phyloP scores from a whole-genome alignment of 2,329 filamentous ascomycete genomes.

The Aspergillus versicolor region DNA sequence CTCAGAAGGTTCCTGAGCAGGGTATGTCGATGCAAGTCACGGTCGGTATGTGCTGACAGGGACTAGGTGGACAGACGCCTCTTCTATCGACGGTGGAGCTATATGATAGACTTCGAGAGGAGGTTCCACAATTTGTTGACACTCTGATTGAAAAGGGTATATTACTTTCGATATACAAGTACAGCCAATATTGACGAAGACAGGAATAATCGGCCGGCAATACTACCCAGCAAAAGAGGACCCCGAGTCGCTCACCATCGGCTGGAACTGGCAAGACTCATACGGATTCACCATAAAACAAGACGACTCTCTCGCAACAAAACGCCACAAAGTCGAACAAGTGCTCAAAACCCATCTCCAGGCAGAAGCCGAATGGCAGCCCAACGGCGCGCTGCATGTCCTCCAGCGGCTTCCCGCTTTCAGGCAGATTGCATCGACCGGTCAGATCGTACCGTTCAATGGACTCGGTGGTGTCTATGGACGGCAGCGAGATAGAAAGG shows the following conservation, averaged over 20 bases:
- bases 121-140: neutral
- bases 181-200: too few relatives aligned
- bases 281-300: neutral
- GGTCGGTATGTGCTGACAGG: neutral
- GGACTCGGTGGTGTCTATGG: neutral
- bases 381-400: neutral
- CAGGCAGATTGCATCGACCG: neutral
- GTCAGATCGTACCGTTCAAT: neutral
- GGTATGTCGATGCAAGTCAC: neutral
- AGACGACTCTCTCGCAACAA: neutral
- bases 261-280: neutral
- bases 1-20: neutral
- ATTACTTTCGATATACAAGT: too few relatives aligned
- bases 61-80: neutral
- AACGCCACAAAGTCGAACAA: neutral
- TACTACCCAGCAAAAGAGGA: neutral
- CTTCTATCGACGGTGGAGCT: neutral
- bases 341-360: neutral
- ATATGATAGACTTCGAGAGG: neutral
- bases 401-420: neutral
- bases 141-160: neutral
- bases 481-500: neutral
- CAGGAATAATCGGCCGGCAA: neutral
- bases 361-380: neutral
- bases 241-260: neutral